Evolutionary conservation across 768 basidiomycete species (phyloP).

Genomic region (Lactifluus piperatus): DNA sequence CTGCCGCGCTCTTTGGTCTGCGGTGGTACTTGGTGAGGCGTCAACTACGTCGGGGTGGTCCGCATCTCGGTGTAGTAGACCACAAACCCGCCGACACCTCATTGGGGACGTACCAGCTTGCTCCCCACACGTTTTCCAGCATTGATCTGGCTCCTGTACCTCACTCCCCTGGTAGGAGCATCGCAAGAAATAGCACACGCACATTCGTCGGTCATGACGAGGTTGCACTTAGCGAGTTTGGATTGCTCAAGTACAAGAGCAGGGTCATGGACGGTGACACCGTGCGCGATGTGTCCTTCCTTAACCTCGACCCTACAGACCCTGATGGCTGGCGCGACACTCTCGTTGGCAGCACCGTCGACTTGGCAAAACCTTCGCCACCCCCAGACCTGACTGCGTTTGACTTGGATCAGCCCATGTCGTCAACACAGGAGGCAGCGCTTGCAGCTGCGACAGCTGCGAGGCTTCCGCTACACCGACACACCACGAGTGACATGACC

Average conservation of each 20-base stretch:
- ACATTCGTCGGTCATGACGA: constrained; percentile 23
- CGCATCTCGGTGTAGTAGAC: constrained; percentile 1
- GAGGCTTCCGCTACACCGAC: constrained; percentile 1
- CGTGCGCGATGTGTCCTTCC: constrained; percentile 8
- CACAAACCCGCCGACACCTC: constrained; percentile 12
- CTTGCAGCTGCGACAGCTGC: neutral
- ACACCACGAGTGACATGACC: constrained; percentile 9
- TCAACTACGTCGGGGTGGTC: constrained; percentile 21
- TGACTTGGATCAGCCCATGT: neutral
- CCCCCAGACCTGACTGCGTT: neutral
- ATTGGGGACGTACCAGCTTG: constrained; percentile 31
- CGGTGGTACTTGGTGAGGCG: constrained; percentile 39
- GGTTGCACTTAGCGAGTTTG: constrained; percentile 20
- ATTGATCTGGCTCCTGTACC: constrained; percentile 16
- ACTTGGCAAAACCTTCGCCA: neutral
- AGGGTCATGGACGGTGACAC: neutral
- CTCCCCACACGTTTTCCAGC: constrained; percentile 24
- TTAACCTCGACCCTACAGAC: constrained; percentile 15
- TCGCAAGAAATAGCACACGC: constrained; percentile 28
- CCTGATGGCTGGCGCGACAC: constrained; percentile 16
- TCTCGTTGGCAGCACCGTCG: constrained; percentile 14
- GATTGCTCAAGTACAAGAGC: constrained; percentile 10
- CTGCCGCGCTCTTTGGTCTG: constrained; percentile 42
- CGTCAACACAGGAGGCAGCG: neutral
- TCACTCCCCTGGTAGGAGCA: constrained; percentile 27